Conservation (phyloP, 495 filamentous ascomycete species). For the Aspergillus hancockii region DNA sequence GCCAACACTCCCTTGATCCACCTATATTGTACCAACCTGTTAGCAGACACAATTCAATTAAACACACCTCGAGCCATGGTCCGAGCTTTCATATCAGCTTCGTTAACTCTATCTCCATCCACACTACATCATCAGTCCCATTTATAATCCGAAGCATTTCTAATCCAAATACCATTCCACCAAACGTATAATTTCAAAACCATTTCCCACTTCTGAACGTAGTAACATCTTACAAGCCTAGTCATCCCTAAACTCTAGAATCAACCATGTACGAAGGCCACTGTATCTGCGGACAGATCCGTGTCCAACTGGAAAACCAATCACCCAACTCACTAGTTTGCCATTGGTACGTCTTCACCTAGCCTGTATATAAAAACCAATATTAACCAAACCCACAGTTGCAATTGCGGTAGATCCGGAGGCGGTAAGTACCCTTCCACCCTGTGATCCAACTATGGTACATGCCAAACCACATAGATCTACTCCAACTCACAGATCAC, state of each 20-base stretch:
- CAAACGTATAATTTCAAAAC: background rate
- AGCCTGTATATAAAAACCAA: background rate
- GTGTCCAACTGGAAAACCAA: conserved; percentile 1
- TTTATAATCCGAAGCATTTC: too few relatives aligned
- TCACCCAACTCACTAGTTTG: conserved; percentile 1
- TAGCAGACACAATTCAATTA: too few relatives aligned
- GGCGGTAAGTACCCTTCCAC: conserved; percentile 4
- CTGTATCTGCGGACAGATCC: conserved; percentile 5
- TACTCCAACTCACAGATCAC: too few relatives aligned
- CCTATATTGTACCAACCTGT: too few relatives aligned
- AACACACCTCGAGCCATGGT: too few relatives aligned
- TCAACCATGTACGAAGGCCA: conserved; percentile 4
- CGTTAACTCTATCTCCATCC: too few relatives aligned
- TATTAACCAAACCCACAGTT: background rate
- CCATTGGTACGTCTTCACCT: background rate
- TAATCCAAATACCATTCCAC: too few relatives aligned
- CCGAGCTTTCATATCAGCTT: too few relatives aligned
- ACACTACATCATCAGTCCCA: too few relatives aligned
- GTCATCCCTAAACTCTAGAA: background rate
- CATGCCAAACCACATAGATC: too few relatives aligned
- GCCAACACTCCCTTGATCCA: too few relatives aligned
- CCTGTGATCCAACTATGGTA: too few relatives aligned
- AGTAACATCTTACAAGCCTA: background rate
- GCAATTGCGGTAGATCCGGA: conserved; percentile 5
- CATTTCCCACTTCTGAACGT: background rate